phyloP scores from a whole-genome alignment of 2,329 filamentous ascomycete genomes.

The Trichoderma breve region DNA sequence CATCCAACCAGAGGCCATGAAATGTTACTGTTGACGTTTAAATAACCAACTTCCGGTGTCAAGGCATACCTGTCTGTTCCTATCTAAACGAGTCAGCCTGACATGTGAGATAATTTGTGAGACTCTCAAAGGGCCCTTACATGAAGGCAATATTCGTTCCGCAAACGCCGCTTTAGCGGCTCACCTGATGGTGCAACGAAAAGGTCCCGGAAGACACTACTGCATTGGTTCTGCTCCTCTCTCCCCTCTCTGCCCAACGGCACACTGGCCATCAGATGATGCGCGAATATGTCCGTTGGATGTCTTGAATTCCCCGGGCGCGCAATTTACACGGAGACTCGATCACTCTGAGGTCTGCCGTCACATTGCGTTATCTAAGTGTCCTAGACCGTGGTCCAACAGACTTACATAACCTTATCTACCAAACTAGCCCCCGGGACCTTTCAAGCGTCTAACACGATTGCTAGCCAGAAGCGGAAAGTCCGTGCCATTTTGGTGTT shows the following conservation, averaged over 20 bases:
- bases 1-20: neutral
- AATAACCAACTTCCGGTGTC: neutral
- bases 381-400: neutral
- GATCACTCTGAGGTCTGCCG: neutral
- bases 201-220: neutral
- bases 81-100: neutral
- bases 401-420: conserved; percentile 8
- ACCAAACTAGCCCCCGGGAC: conserved; percentile 1
- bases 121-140: neutral
- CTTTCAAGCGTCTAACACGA: neutral
- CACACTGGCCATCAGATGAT: neutral
- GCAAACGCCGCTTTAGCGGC: neutral
- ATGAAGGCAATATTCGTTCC: neutral
- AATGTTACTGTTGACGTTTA: neutral
- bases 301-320: neutral
- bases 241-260: neutral
- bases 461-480: conserved; percentile 1
- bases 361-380: neutral
- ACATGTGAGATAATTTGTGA: neutral
- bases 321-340: neutral
- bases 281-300: neutral
- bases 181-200: neutral
- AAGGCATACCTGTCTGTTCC: neutral
- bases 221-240: neutral
- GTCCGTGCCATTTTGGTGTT: conserved; percentile 7